phyloP scores from a whole-genome alignment of 2,329 filamentous ascomycete genomes.

The Aspergillus fructus region DNA sequence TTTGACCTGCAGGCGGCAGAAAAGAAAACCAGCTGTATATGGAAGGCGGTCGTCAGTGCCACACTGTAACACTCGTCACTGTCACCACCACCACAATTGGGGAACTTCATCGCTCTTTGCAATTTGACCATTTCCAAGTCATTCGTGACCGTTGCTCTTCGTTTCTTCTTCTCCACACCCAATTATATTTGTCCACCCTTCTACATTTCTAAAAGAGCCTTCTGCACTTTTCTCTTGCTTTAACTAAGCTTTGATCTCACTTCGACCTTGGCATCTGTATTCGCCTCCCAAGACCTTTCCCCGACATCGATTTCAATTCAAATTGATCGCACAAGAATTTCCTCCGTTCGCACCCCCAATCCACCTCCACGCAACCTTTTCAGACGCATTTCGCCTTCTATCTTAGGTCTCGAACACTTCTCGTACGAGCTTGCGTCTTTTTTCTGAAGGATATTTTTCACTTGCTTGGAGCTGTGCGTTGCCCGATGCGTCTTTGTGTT shows the following conservation, averaged over 20 bases:
- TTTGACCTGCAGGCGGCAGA: background rate
- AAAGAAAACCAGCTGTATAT: background rate
- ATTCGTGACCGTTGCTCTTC: constrained; percentile 14
- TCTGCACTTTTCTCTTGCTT: background rate
- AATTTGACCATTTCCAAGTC: constrained; percentile 12
- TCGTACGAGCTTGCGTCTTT: background rate
- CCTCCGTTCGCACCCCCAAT: constrained; percentile 14
- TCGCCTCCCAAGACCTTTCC: constrained; percentile 15
- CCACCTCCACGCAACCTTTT: constrained; percentile 12
- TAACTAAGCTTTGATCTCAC: constrained; percentile 6
- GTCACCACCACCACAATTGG: background rate
- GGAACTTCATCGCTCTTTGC: constrained; percentile 7
- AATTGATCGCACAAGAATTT: constrained; percentile 30
- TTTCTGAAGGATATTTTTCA: constrained; percentile 10
- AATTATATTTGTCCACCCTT: constrained; percentile 6
- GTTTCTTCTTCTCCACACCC: constrained; percentile 9
- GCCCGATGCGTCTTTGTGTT: background rate
- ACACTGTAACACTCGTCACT: constrained; percentile 6
- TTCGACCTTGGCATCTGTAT: constrained; percentile 15
- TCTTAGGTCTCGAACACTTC: constrained; percentile 14
- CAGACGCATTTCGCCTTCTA: constrained; percentile 21
- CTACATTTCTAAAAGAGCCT: constrained; percentile 2
- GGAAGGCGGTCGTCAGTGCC: constrained; percentile 18
- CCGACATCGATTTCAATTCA: constrained; percentile 20
- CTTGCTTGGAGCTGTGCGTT: constrained; percentile 11